Percentiles rank a stretch among this genome's conserved stretches.
phyloP scores from a whole-genome alignment of 805 yeast genomes.

The Priceomyces fermenticarens region DNA sequence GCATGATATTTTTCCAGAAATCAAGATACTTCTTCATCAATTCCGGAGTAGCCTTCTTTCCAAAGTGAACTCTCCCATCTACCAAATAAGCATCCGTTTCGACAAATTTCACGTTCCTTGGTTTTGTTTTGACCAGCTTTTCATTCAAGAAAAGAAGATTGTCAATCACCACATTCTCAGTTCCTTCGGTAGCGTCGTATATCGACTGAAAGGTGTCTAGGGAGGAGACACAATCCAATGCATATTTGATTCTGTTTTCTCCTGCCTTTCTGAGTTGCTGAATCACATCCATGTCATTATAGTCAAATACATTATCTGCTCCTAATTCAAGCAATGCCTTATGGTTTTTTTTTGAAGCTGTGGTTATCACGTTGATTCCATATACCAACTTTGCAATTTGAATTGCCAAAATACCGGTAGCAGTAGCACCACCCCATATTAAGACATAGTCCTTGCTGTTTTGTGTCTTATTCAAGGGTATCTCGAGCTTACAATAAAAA shows the following conservation, averaged over 20 bases:
- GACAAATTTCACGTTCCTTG: slow-evolving; percentile 11
- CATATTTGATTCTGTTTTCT: slow-evolving; percentile 24
- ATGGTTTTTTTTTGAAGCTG: slow-evolving; percentile 49
- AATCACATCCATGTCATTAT: slow-evolving; percentile 44
- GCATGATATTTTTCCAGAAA: slow-evolving; percentile 22
- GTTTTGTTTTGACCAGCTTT: slow-evolving; percentile 5
- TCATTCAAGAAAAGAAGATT: slow-evolving; percentile 12
- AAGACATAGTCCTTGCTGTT: slow-evolving; percentile 33
- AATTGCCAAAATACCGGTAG: slow-evolving; percentile 55
- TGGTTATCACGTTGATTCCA: slow-evolving; percentile 31
- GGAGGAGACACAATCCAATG: slow-evolving; percentile 28
- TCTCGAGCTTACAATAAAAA: slow-evolving; percentile 11
- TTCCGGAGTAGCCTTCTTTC: slow-evolving; percentile 8
- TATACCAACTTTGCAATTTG: slow-evolving; percentile 48
- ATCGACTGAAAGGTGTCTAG: slow-evolving; percentile 11
- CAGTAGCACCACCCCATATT: slow-evolving; percentile 69
- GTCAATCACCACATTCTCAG: slow-evolving; percentile 9
- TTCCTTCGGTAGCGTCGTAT: slow-evolving; percentile 15
- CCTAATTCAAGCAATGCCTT: slow-evolving; percentile 43
- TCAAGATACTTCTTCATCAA: slow-evolving; percentile 10
- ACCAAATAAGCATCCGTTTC: slow-evolving; percentile 13
- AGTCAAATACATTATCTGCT: slow-evolving; percentile 51
- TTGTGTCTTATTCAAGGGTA: slow-evolving; percentile 6
- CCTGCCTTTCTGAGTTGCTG: slow-evolving; percentile 37
- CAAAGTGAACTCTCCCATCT: slow-evolving; percentile 10